These are phyloP conservation scores for Podospora anserina DNA, from an alignment of 495 filamentous ascomycete genomes.

Conservation along the genomic window DNA sequence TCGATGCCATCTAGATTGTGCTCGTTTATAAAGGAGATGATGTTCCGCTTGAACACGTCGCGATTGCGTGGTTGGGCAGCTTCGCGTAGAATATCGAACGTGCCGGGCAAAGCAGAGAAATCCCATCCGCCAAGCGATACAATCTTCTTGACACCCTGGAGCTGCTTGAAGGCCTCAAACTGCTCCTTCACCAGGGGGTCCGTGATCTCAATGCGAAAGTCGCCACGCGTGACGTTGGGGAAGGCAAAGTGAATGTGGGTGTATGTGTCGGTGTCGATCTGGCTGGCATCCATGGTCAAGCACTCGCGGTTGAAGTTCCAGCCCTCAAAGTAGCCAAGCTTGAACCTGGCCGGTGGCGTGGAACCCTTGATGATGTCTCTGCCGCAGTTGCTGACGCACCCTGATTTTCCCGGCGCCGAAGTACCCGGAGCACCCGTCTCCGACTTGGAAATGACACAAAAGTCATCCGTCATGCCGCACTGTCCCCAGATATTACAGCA, in stretches of 20 bases:
- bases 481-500: slow-evolving; percentile 44
- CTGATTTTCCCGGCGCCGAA: not conserved
- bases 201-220: slow-evolving; percentile 13
- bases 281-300: slow-evolving; percentile 17
- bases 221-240: slow-evolving; percentile 5
- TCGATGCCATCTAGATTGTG: slow-evolving; percentile 32
- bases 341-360: slow-evolving; percentile 8
- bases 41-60: slow-evolving; percentile 22
- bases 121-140: slow-evolving; percentile 37
- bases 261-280: slow-evolving; percentile 15
- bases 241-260: slow-evolving; percentile 29
- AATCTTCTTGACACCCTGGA: slow-evolving; percentile 24
- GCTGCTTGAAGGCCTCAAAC: slow-evolving; percentile 21
- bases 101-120: slow-evolving; percentile 22
- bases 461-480: slow-evolving; percentile 47
- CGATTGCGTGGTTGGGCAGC: slow-evolving; percentile 24
- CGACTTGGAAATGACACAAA: slow-evolving; percentile 33
- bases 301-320: slow-evolving; percentile 32
- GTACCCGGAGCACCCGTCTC: slow-evolving; percentile 41
- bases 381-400: slow-evolving; percentile 49
- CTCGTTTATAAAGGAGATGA: slow-evolving; percentile 26
- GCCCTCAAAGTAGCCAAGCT: slow-evolving; percentile 31
- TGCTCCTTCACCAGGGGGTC: slow-evolving; percentile 12
- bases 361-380: slow-evolving; percentile 24
- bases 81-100: slow-evolving; percentile 29